Conservation (phyloP, 257 asterid genomes). For the Solanum gandarillasii region DNA sequence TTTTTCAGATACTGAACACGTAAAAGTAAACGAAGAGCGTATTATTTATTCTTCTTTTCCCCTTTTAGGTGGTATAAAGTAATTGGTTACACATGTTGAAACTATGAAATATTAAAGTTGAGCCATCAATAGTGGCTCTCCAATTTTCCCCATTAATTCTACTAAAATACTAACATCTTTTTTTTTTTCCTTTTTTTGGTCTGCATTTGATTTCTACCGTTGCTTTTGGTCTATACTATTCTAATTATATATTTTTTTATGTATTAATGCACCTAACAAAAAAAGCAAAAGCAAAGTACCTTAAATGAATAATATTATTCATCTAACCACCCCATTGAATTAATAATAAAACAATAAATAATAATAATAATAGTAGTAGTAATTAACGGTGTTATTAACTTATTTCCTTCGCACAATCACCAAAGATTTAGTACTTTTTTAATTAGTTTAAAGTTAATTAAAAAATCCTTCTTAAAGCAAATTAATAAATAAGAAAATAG, state of each 20-base stretch:
- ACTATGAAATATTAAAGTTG: background rate
- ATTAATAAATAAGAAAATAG: background rate
- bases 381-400: background rate
- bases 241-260: background rate
- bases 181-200: background rate
- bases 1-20: background rate
- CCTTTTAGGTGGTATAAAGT: background rate
- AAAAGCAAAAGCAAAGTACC: background rate
- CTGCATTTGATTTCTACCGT: background rate
- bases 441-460: background rate
- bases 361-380: too few species aligned
- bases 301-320: background rate
- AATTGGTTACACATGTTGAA: background rate
- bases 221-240: background rate
- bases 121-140: background rate
- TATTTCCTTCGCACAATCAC: background rate
- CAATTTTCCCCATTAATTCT: background rate
- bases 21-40: background rate
- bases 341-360: background rate
- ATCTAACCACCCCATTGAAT: background rate
- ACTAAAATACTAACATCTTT: background rate
- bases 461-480: too few species aligned
- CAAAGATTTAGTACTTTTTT: background rate
- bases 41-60: background rate
- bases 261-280: background rate